Base-by-base conservation (phyloP, 768 basidiomycete species). In the Crucibulum laeve region DNA sequence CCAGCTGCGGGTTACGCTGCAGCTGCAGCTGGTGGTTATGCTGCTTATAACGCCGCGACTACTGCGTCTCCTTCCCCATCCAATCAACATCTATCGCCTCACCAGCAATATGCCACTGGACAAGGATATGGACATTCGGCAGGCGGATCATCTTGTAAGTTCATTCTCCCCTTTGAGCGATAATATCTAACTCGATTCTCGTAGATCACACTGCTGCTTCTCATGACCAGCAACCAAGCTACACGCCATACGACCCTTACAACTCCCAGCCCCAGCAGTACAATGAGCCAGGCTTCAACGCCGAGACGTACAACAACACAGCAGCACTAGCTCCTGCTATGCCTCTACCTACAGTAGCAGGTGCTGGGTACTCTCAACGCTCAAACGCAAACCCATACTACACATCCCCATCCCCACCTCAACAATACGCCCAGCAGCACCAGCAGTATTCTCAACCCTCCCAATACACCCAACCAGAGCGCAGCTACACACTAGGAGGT, bases 401-500 rank as follows among this genome's bases (percentile, higher is more conserved):
- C 53, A 53, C 56, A 4, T 55, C 53, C 13, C 47, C 53, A 25
- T 53, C 53, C 17, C 56, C 51, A 22, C 56, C 47, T 19, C 56
- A 54, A 22, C 49, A 50, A 40, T 43, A 50, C 28, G n/a, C n/a
- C n/a, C n/a, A n/a, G n/a, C n/a, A n/a, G n/a, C n/a, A n/a, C n/a
- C n/a, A n/a, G n/a, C n/a, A n/a, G n/a, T n/a, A n/a, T n/a, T n/a
- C n/a, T n/a, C n/a, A n/a, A n/a, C n/a, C n/a, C n/a, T n/a, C n/a
- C n/a, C n/a, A n/a, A n/a, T n/a, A n/a, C n/a, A 50, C 44, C 21
- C 61, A 61, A 21, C 63, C 65, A 22, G 73, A 79, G 24, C 75
- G 71, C n/a, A 71, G 64, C 43, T 80, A 85, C 57, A 73, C 78
- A 5, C 67, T 77, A 23, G 76, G 77, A 4, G 80, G 78, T 15